phyloP scores from a whole-genome alignment of 75 land plant species.

The Pinus albicaulis region DNA sequence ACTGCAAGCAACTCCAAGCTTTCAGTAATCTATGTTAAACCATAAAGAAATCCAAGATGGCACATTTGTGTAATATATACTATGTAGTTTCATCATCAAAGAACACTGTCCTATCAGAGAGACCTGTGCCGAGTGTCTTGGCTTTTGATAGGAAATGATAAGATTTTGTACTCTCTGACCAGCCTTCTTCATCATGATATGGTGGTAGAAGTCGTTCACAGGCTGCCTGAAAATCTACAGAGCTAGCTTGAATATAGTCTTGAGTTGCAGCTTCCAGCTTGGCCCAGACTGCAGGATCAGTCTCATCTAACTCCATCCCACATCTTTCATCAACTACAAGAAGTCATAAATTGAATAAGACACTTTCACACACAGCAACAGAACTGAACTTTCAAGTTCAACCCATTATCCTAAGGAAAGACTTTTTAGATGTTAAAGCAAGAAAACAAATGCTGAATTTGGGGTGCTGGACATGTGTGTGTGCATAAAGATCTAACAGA shows the following conservation, averaged over 20 bases:
- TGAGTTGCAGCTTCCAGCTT: conserved; percentile 91
- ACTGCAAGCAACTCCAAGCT: conserved; percentile 8
- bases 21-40: not conserved
- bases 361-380: not conserved
- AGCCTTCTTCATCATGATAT: conserved; percentile 63
- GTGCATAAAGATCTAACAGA: not conserved
- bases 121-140: conserved; percentile 7
- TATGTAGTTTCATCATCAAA: not conserved
- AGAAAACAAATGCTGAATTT: not conserved
- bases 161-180: conserved; percentile 42
- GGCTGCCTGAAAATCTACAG: conserved; percentile 51
- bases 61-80: not conserved
- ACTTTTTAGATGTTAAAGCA: not conserved
- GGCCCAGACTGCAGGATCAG: conserved; percentile 90
- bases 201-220: conserved; percentile 67
- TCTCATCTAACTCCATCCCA: conserved; percentile 99
- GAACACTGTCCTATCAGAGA: not conserved
- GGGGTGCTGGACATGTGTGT: not conserved
- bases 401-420: not conserved
- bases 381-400: not conserved
- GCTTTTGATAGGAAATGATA: conserved; percentile 15
- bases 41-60: not conserved
- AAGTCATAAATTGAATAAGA: not conserved
- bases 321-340: conserved; percentile 92
- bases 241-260: conserved; percentile 69